Evolutionary conservation across 345 rosid genomes (phyloP).

Genomic region (Reutealis trisperma): DNA sequence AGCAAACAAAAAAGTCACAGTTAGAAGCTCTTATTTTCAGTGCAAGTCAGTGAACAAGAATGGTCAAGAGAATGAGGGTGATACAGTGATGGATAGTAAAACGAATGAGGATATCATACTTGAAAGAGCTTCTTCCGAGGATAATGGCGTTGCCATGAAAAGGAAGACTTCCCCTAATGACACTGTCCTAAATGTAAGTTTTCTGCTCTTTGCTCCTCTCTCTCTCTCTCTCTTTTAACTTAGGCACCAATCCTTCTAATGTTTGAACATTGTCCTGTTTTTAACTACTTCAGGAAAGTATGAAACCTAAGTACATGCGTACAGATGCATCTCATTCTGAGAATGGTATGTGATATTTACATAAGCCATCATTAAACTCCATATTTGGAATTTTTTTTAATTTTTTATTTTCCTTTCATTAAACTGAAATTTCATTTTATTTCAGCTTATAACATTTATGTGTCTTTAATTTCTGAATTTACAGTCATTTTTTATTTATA

Average conservation of each 20-base stretch:
- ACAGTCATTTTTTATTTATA: background rate
- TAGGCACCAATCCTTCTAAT: background rate
- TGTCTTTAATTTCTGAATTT: background rate
- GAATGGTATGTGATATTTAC: slow-evolving; percentile 31
- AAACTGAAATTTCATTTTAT: background rate
- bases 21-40: slow-evolving; percentile 29
- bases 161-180: slow-evolving; percentile 54
- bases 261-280: slow-evolving; percentile 15
- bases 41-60: slow-evolving; percentile 13
- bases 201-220: slow-evolving; percentile 4
- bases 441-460: background rate
- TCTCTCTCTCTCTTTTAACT: slow-evolving; percentile 10
- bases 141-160: slow-evolving; percentile 42
- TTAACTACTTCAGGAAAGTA: slow-evolving; percentile 56
- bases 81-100: background rate
- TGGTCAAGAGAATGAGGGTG: slow-evolving; percentile 11
- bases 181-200: slow-evolving; percentile 46
- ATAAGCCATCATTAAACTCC: background rate
- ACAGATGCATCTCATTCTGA: slow-evolving; percentile 39
- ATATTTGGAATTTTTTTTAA: background rate
- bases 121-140: slow-evolving; percentile 21
- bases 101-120: slow-evolving; percentile 23
- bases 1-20: slow-evolving; percentile 8
- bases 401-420: slow-evolving; percentile 2
- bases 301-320: slow-evolving; percentile 46